phyloP scores from a whole-genome alignment of 2,329 filamentous ascomycete genomes.

The Aspergillus viridinutans region DNA sequence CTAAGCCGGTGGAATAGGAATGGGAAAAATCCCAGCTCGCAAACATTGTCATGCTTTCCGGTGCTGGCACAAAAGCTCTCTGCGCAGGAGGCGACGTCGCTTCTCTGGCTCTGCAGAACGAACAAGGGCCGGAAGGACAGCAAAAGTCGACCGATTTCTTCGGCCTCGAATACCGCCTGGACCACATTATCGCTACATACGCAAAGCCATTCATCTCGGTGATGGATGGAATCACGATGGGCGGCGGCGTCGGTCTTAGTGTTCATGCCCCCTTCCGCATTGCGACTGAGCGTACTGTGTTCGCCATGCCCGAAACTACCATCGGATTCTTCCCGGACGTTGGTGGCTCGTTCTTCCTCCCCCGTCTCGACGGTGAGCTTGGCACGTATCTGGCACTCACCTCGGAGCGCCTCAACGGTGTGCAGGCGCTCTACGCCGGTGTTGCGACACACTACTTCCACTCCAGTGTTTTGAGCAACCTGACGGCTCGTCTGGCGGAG shows the following conservation, averaged over 20 bases:
- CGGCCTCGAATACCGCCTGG: conserved; percentile 88
- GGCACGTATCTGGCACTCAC: conserved; percentile 94
- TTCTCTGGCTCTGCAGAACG: conserved; percentile 70
- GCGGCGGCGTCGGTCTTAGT: conserved; percentile 89
- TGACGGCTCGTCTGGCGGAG: conserved; percentile 84
- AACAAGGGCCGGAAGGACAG: conserved; percentile 64
- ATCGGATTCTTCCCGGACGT: conserved; percentile 99
- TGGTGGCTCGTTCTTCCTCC: conserved; percentile 91
- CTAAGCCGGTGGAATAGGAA: conserved; percentile 49
- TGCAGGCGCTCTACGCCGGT: conserved; percentile 83
- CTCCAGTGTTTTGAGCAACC: conserved; percentile 74
- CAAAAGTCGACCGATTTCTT: conserved; percentile 80
- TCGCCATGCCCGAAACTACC: conserved; percentile 97
- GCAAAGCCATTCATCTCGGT: conserved; percentile 88
- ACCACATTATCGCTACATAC: conserved; percentile 94
- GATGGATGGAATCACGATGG: conserved; percentile 99
- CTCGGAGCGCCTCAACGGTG: conserved; percentile 74
- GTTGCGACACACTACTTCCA: conserved; percentile 95
- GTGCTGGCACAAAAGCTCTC: conserved; percentile 76
- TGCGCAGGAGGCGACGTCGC: conserved; percentile 92
- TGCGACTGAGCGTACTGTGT: conserved; percentile 89
- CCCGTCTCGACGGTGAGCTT: conserved; percentile 77
- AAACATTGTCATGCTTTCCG: conserved; percentile 89
- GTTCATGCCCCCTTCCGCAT: conserved; percentile 95
- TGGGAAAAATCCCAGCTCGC: conserved; percentile 95